Evolutionary conservation across 1,284 basidiomycete genomes (phyloP).

Genomic region (Caloboletus firmus): DNA sequence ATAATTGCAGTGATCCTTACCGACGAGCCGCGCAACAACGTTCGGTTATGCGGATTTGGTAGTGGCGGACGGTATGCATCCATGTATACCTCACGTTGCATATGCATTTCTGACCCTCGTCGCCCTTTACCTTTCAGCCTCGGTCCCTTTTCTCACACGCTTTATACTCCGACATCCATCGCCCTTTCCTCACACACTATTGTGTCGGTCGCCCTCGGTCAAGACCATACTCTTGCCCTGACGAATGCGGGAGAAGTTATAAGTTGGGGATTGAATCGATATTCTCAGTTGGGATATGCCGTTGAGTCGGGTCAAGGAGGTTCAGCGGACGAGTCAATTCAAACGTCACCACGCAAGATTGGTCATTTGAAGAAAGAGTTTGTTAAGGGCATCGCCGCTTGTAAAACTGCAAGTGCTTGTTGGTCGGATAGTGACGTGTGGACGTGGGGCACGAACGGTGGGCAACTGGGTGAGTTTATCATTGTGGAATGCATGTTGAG

Average conservation of each 20-base stretch:
- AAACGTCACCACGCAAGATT: constrained; percentile 76
- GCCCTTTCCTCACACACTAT: constrained; percentile 52
- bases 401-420: constrained; percentile 85
- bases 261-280: constrained; percentile 90
- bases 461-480: constrained; percentile 76
- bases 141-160: constrained; percentile 77
- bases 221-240: constrained; percentile 91
- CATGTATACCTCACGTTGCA: background rate
- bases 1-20: constrained; percentile 62
- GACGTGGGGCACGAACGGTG: constrained; percentile 95
- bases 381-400: constrained; percentile 84
- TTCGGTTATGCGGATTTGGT: constrained; percentile 86
- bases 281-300: constrained; percentile 85
- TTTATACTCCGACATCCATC: constrained; percentile 68
- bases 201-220: constrained; percentile 77
- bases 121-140: constrained; percentile 45
- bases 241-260: constrained; percentile 81
- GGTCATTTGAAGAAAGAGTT: constrained; percentile 80
- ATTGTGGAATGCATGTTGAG: background rate
- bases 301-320: constrained; percentile 56
- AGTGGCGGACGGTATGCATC: constrained; percentile 68
- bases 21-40: constrained; percentile 68
- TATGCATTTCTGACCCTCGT: constrained; percentile 6
- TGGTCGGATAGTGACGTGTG: constrained; percentile 88
- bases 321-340: constrained; percentile 59